Percentiles rank a stretch among this genome's conserved stretches.
These are phyloP conservation scores for Flaveria robusta DNA, from an alignment of 129 eudicot genomes.

Conservation along the genomic window DNA sequence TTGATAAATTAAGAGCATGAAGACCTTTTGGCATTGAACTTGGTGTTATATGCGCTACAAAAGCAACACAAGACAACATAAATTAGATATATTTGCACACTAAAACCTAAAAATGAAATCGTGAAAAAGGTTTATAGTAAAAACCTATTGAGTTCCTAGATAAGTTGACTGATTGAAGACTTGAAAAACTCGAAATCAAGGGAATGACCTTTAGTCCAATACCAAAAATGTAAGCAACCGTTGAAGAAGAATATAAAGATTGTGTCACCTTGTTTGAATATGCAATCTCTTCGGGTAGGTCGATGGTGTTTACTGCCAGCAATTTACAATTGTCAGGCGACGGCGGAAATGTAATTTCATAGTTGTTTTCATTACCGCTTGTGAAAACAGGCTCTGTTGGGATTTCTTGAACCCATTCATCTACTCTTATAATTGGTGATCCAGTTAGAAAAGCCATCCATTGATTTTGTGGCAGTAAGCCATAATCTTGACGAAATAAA, in stretches of 20 bases:
- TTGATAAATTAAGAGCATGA: conserved; percentile 74
- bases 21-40: conserved; percentile 85
- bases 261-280: conserved; percentile 73
- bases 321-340: conserved; percentile 48
- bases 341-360: conserved; percentile 42
- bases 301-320: conserved; percentile 24
- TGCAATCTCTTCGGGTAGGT: conserved; percentile 58
- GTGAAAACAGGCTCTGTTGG: conserved; percentile 32
- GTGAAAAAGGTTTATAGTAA: neutral
- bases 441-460: conserved; percentile 76
- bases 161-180: conserved; percentile 76
- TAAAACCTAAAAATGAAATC: neutral
- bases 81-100: neutral
- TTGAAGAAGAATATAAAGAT: conserved; percentile 71
- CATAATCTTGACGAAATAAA: conserved; percentile 45
- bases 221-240: conserved; percentile 72
- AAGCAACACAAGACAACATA: neutral
- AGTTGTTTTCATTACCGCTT: conserved; percentile 31
- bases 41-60: conserved; percentile 61
- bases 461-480: conserved; percentile 76
- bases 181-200: conserved; percentile 49
- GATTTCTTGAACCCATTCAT: conserved; percentile 77
- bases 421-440: conserved; percentile 51
- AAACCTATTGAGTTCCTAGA: conserved; percentile 76
- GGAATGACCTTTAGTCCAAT: conserved; percentile 75